phyloP scores from a whole-genome alignment of 345 rosid species.

The Draba incana region DNA sequence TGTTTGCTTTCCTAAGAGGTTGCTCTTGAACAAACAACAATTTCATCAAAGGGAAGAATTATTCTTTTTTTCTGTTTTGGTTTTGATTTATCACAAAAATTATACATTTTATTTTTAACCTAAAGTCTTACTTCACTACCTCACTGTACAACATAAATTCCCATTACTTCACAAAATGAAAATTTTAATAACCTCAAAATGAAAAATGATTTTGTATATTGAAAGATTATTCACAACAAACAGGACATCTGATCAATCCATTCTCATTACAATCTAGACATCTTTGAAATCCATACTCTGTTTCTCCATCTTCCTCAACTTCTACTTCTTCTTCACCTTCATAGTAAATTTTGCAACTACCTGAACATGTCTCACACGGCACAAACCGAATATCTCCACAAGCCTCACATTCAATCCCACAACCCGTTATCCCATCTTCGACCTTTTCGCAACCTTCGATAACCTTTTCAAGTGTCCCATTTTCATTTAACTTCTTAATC shows the following conservation, averaged over 20 bases:
- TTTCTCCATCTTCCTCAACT: slow-evolving; percentile 33
- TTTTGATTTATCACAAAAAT: no score
- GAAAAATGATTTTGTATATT: slow-evolving; percentile 7
- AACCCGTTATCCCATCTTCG: slow-evolving; percentile 39
- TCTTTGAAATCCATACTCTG: slow-evolving; percentile 66
- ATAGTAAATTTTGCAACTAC: slow-evolving; percentile 82
- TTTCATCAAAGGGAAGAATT: no score
- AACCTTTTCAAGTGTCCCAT: slow-evolving; percentile 67
- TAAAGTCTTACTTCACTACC: slow-evolving; percentile 3
- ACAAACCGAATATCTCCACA: slow-evolving; percentile 88
- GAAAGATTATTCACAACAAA: slow-evolving; percentile 54
- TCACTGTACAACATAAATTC: slow-evolving; percentile 13
- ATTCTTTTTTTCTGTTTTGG: no score
- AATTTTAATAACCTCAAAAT: not conserved
- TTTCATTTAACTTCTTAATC: slow-evolving; percentile 67
- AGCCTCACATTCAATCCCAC: slow-evolving; percentile 62
- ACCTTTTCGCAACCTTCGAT: slow-evolving; percentile 56
- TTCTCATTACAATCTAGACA: slow-evolving; percentile 93
- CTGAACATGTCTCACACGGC: slow-evolving; percentile 88
- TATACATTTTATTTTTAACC: slow-evolving; percentile 9
- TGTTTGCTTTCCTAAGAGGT: no score
- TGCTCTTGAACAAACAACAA: no score
- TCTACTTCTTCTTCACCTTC: slow-evolving; percentile 49
- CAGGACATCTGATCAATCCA: slow-evolving; percentile 80
- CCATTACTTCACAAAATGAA: slow-evolving; percentile 2